A percentile compares a stretch with the other conserved stretches of the same genome.
Evolutionary conservation across 805 yeast species (phyloP).

Genomic region (Wickerhamomyces canadensis): DNA sequence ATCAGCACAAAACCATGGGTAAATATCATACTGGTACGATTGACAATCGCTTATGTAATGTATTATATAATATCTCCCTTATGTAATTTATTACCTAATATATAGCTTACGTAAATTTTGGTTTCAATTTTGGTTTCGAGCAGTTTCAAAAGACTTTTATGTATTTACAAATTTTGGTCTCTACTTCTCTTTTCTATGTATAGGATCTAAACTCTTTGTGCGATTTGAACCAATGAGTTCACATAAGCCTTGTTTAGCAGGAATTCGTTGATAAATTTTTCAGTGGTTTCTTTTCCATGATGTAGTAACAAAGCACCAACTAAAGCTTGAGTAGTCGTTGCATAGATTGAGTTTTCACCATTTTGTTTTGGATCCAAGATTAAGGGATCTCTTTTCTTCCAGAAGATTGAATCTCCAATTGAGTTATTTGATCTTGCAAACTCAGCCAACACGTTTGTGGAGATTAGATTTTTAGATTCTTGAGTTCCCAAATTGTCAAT

Average conservation of each 20-base stretch:
- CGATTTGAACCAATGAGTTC: constrained; percentile 18
- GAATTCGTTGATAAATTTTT: constrained; percentile 50
- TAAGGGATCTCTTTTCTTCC: constrained; percentile 54
- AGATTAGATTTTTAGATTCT: constrained; percentile 43
- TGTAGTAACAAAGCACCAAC: constrained; percentile 63
- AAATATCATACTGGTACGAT: too few species aligned
- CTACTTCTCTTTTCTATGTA: too few species aligned
- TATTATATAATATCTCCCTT: too few species aligned
- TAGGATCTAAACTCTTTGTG: constrained; percentile 1
- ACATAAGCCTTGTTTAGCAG: constrained; percentile 23
- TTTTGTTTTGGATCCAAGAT: constrained; percentile 38
- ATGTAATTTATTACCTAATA: too few species aligned
- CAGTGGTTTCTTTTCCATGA: constrained; percentile 58
- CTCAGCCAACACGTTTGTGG: constrained; percentile 44
- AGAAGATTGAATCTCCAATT: constrained; percentile 52
- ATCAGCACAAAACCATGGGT: too few species aligned
- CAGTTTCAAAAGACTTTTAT: too few species aligned
- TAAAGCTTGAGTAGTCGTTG: constrained; percentile 53
- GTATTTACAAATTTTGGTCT: too few species aligned
- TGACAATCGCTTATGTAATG: too few species aligned
- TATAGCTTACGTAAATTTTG: too few species aligned
- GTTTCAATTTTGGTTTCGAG: too few species aligned
- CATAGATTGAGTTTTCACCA: constrained; percentile 51
- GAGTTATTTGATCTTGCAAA: constrained; percentile 42
- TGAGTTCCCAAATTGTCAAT: constrained; percentile 58